Base-by-base conservation (phyloP, 352 stramenopile species). In the Phytophthora multivora region DNA sequence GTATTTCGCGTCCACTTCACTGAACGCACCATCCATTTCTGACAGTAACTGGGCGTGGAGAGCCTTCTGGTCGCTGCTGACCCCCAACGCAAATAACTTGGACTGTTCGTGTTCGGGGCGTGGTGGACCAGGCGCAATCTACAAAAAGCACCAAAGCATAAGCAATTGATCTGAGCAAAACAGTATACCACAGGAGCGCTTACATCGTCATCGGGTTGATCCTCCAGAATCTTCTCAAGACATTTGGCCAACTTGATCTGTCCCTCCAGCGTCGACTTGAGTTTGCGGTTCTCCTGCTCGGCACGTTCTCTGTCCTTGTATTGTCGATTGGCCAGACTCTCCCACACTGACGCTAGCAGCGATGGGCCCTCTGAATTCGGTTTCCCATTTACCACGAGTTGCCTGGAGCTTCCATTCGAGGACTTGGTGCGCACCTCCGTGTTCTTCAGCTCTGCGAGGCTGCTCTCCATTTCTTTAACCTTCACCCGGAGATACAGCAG, bases 401-500 rank as follows among this genome's bases (percentile, higher is more conserved):
- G 51, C 26, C 31, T 49, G 2, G 46, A 59, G 33, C 18, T 53
- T 7, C 30, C 21, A 13, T 18, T 52, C 2, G 53, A 39, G 11
- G 52, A 45, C 21, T 36, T 55, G 25, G 25, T 66, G 18, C 31
- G 23, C 4, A 18, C 9, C 35, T 68, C 61, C 21, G 61, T 63
- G 21, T 4, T 59, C 39, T 62, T 71, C 1, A 75, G 35, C 25
- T 72, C 19, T 1, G 59, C 58, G n/a, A 78, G 57, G 28, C 45
- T 76, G 25, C 54, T 67, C 39, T 82, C 70, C 49, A 82, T 69
- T 43, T 79, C 73, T 50, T 77, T 46, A 26, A 79, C 73, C 53
- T 82, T 82, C 19, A 69, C 52, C 6, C 70, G 73, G 11, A 82
- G 60, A 36, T 79, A 82, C 51, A 78, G 40, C 39, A 82, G 39